phyloP scores from a whole-genome alignment of 768 basidiomycete species.

The Hysterangium stoloniferum region DNA sequence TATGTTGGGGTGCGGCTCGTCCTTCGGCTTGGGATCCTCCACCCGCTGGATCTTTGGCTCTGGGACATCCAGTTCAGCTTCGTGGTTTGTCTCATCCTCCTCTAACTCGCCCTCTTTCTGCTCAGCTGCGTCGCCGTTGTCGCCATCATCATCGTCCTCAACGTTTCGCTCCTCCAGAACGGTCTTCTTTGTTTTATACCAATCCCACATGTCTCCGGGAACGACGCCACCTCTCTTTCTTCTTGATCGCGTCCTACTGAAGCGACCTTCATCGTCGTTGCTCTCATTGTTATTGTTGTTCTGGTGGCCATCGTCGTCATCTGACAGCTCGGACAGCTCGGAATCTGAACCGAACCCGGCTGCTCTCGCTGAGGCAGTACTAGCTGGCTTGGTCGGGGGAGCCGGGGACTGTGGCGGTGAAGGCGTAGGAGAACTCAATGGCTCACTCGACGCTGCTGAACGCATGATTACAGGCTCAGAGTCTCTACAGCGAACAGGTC shows the following conservation, averaged over 20 bases:
- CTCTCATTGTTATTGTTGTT: constrained; percentile 11
- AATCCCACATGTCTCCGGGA: constrained; percentile 80
- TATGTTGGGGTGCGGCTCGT: background rate
- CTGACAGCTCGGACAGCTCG: constrained; percentile 77
- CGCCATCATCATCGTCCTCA: constrained; percentile 11
- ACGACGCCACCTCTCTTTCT: constrained; percentile 58
- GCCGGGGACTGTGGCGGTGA: constrained; percentile 1
- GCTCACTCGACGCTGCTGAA: constrained; percentile 8
- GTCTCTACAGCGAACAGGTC: no score
- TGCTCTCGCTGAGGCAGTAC: constrained; percentile 24
- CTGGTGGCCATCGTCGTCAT: constrained; percentile 53
- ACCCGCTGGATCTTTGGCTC: constrained; percentile 55
- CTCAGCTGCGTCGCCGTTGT: constrained; percentile 22
- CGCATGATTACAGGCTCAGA: no score
- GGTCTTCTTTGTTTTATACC: constrained; percentile 47
- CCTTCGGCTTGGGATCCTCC: background rate
- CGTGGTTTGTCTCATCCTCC: background rate
- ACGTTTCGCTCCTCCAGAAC: constrained; percentile 22
- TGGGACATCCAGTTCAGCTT: constrained; percentile 33
- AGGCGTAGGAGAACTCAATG: constrained; percentile 10
- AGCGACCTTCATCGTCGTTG: constrained; percentile 22
- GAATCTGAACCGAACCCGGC: constrained; percentile 55
- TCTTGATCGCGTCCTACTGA: constrained; percentile 18
- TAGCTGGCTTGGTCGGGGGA: constrained; percentile 15
- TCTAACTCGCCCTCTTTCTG: background rate